Evolutionary conservation across 495 filamentous ascomycete genomes (phyloP).

Genomic region (Immersiella caudata): DNA sequence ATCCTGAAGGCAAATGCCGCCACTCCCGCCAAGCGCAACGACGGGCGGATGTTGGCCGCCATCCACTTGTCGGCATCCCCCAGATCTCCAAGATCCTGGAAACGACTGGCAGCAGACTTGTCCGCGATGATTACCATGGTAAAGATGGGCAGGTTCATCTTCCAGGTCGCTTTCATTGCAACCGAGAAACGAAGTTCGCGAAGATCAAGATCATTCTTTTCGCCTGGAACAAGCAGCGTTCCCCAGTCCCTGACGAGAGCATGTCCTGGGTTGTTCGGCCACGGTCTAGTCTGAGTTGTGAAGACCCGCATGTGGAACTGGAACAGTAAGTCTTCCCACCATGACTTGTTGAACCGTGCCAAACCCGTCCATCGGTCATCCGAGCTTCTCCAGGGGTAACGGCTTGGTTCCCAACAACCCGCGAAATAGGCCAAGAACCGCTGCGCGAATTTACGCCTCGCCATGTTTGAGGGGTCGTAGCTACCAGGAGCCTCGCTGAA

Average conservation of each 20-base stretch:
- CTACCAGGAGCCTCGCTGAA: too few species aligned
- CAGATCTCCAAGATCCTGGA: background rate
- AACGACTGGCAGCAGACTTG: background rate
- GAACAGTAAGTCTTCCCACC: conserved; percentile 4
- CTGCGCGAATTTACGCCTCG: background rate
- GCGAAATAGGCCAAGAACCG: background rate
- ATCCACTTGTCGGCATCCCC: background rate
- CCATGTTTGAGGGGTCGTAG: background rate
- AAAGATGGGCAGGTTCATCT: conserved; percentile 4
- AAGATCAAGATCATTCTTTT: background rate
- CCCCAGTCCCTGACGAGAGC: background rate
- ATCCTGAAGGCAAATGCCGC: conserved; percentile 16
- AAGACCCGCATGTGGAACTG: conserved; percentile 8
- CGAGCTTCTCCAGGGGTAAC: background rate
- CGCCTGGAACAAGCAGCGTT: background rate
- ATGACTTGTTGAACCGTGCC: background rate
- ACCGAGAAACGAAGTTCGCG: conserved; percentile 5
- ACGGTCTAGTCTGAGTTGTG: background rate
- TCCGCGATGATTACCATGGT: conserved; percentile 3
- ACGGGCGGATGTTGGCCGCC: background rate
- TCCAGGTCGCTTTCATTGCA: conserved; percentile 3
- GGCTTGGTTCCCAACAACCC: background rate
- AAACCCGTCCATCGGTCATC: background rate
- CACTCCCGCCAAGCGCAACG: background rate
- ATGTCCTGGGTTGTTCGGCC: background rate